Evolutionary conservation across 805 yeast genomes (phyloP), one percentile per base, ranked within the genome.

Genomic region (Jamesozyma hellenica): DNA sequence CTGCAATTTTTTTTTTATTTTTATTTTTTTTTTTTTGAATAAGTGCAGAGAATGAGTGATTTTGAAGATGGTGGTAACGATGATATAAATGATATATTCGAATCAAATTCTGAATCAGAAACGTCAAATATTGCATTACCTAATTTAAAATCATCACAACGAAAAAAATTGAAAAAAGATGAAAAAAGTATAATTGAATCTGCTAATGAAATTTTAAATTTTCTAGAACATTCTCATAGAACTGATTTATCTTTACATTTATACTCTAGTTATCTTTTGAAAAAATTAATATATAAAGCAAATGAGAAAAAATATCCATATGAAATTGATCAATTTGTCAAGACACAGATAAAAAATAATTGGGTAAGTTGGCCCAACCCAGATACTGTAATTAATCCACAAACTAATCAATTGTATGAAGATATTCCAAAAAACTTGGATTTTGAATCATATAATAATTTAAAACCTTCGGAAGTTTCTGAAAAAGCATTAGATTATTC

Each of bases 341-440:
- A 43, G 64, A 65, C 60, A 71, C 71, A 34, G 36, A 45, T 38
- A 34, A 47, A 34, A 40, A 52, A 38, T 17, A 48, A 45, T 30
- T 79, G 83, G 79, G 52, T 74, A 0, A 52, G 67, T 4, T 82
- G 90, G 90, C 90, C 90, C 1, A 52, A 68, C 29, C 50, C 60
- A 0, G 38, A 45, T 21, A 48, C 56, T 1, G 49, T 57, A 8
- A 49, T 60, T 4, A 55, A 60, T 32, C 64, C 64, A 2, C 46
- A 51, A 14, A 51, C 52, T 1, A 42, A 50, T 39, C 36, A 36
- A 19, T 18, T 56, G 4, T 60, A 53, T 39, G 61, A 52, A 38
- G 61, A 55, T 36, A 34, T 28, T 11, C 37, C 30, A 7, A 11
- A 14, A 9, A 19, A 26, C 12, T 11, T 18, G 3, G 14, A 32